Percentiles rank a stretch among this genome's conserved stretches.
These are phyloP conservation scores for Tuber melanosporum DNA, from an alignment of 495 filamentous ascomycete genomes.

Conservation along the genomic window DNA sequence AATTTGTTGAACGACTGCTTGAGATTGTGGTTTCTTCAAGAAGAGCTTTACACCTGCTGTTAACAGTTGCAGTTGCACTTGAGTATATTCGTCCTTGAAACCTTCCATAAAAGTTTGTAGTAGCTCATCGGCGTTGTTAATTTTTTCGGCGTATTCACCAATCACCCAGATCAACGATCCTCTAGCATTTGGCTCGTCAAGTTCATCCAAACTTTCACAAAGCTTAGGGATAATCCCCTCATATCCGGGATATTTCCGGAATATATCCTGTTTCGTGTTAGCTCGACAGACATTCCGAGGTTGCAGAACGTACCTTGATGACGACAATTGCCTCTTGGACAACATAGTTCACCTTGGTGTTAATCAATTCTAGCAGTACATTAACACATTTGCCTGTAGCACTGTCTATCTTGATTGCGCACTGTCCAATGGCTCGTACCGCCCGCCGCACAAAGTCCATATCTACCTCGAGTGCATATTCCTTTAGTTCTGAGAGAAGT, in stretches of 20 bases:
- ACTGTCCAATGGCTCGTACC: constrained; percentile 91
- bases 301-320: constrained; percentile 55
- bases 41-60: constrained; percentile 97
- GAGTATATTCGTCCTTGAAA: constrained; percentile 87
- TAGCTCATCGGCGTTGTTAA: constrained; percentile 92
- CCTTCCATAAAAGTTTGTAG: constrained; percentile 78
- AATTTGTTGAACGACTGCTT: constrained; percentile 86
- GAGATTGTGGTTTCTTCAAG: constrained; percentile 86
- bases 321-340: constrained; percentile 97
- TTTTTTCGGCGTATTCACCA: constrained; percentile 97
- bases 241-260: constrained; percentile 94
- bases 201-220: constrained; percentile 92
- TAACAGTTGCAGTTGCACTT: constrained; percentile 89
- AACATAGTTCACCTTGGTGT: constrained; percentile 97
- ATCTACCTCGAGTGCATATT: constrained; percentile 95
- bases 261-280: constrained; percentile 59
- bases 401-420: constrained; percentile 94
- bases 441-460: constrained; percentile 97
- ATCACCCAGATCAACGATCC: constrained; percentile 97
- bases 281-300: not conserved
- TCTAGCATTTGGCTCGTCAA: constrained; percentile 89
- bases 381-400: constrained; percentile 94
- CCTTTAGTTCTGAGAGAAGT: constrained; percentile 85
- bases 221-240: constrained; percentile 95
- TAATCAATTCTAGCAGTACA: constrained; percentile 83